Evolutionary conservation across 2,329 filamentous ascomycete genomes (phyloP), one percentile per base, ranked within the genome.

Genomic region (Xylaria sp.): DNA sequence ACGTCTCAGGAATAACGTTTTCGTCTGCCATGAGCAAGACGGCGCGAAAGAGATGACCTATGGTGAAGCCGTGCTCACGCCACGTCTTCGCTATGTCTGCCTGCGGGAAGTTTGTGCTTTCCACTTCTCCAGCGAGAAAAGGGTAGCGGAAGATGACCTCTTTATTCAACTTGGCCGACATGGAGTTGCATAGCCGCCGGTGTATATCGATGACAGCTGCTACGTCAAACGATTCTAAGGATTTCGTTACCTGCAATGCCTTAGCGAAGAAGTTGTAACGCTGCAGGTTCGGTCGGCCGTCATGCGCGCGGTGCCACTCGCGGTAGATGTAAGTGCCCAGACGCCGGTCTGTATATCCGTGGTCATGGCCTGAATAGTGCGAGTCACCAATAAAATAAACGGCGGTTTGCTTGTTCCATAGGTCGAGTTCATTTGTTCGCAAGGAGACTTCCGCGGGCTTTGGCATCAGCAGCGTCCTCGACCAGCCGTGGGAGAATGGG

Each of bases 221-320:
- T 65, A 65, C 58, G 62, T 68, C 62, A 62, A 56, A 62, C 57
- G 62, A 68, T 55, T 68, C 62, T 59, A 25, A 68, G 66, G 62
- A 65, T 65, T 68, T 65, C 53, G 62, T 65, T 65, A 68, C 53
- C 62, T 62, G 66, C 57, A 68, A 68, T 65, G 66, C 66, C 66
- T 65, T 68, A 55, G 66, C 66, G 62, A 61, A 68, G 58, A 65
- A 68, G 66, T 65, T 68, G 66, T 68, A 68, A 68, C 66, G 66
- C 62, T 68, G 66, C 52, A 68, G 62, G 53, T 68, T 68, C 52
- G 66, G 66, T 68, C 66, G 66, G 66, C 66, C 52, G 57, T 65
- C 45, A 60, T 68, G 52, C 62, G 62, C 62, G 52, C 62, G 66
- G 66, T 65, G 62, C 66, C 62, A 68, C 58, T 68, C 62, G 66